These are phyloP conservation scores for Podaxis sp. DNA, from an alignment of 768 basidiomycete genomes.

Conservation along the genomic window DNA sequence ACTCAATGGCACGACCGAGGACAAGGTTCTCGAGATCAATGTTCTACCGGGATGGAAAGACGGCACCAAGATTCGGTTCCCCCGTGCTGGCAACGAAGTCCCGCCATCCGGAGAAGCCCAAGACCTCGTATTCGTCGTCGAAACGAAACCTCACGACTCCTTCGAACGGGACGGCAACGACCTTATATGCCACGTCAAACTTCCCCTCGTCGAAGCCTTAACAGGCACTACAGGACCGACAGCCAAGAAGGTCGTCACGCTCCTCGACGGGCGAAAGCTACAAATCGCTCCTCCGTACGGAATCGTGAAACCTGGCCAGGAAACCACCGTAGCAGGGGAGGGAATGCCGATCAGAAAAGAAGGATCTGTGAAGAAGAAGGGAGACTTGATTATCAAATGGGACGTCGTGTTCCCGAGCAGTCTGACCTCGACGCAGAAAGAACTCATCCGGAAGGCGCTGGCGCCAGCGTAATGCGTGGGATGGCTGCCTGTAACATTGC, in stretches of 20 bases:
- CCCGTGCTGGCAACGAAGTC: constrained; percentile 82
- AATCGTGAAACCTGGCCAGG: constrained; percentile 75
- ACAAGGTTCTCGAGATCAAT: constrained; percentile 81
- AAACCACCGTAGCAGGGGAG: constrained; percentile 70
- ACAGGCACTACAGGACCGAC: constrained; percentile 40
- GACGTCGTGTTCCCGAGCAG: constrained; percentile 82
- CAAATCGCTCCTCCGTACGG: constrained; percentile 66
- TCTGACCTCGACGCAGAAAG: constrained; percentile 76
- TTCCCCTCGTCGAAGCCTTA: constrained; percentile 85
- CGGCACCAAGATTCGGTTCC: constrained; percentile 92
- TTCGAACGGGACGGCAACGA: constrained; percentile 86
- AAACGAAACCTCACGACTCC: constrained; percentile 83
- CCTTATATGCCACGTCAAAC: constrained; percentile 55
- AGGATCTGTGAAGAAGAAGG: constrained; percentile 66
- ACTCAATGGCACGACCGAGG: constrained; percentile 74
- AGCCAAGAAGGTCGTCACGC: constrained; percentile 51
- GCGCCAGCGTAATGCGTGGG: not conserved
- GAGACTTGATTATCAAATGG: constrained; percentile 83
- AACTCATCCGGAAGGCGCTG: constrained; percentile 72
- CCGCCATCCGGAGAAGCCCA: constrained; percentile 62
- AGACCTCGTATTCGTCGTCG: constrained; percentile 95
- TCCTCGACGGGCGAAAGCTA: constrained; percentile 79
- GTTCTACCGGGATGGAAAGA: constrained; percentile 93
- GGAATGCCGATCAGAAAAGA: constrained; percentile 93
- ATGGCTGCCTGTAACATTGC: no score